Conservation (phyloP, 352 stramenopile species). For the Sclerospora graminicola region DNA sequence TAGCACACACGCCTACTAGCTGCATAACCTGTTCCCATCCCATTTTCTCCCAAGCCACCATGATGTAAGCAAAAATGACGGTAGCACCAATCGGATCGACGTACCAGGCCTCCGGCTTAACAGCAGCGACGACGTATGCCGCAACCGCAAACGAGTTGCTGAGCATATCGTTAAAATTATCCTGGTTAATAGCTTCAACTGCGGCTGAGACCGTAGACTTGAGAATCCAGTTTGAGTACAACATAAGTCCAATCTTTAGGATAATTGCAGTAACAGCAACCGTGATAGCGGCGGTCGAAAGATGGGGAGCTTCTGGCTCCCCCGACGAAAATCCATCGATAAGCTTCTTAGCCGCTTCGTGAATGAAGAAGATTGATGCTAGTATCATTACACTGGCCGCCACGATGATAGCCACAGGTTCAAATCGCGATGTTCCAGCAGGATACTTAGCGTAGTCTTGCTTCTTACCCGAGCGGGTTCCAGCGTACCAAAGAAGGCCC, state of each 20-base stretch:
- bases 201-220: conserved; percentile 36
- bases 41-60: conserved; percentile 85
- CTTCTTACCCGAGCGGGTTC: conserved; percentile 65
- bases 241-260: conserved; percentile 59
- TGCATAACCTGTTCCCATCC: conserved; percentile 88
- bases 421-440: conserved; percentile 82
- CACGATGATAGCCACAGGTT: conserved; percentile 89
- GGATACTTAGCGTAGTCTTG: conserved; percentile 87
- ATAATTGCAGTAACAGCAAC: conserved; percentile 55
- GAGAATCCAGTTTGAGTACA: conserved; percentile 54
- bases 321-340: conserved; percentile 33
- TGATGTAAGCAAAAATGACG: conserved; percentile 90
- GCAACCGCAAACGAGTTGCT: conserved; percentile 86
- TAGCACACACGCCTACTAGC: conserved; percentile 56
- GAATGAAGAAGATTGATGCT: conserved; percentile 76
- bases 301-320: conserved; percentile 69
- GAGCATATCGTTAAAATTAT: conserved; percentile 93
- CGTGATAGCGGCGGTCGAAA: conserved; percentile 79
- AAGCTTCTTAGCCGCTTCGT: conserved; percentile 42
- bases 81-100: conserved; percentile 89
- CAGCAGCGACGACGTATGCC: conserved; percentile 46
- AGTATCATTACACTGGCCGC: conserved; percentile 89
- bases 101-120: conserved; percentile 63
- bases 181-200: conserved; percentile 65
- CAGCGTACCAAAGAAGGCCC: conserved; percentile 83